Conservation (phyloP, 2,329 filamentous ascomycete genomes). For the Zalaria sp. region DNA sequence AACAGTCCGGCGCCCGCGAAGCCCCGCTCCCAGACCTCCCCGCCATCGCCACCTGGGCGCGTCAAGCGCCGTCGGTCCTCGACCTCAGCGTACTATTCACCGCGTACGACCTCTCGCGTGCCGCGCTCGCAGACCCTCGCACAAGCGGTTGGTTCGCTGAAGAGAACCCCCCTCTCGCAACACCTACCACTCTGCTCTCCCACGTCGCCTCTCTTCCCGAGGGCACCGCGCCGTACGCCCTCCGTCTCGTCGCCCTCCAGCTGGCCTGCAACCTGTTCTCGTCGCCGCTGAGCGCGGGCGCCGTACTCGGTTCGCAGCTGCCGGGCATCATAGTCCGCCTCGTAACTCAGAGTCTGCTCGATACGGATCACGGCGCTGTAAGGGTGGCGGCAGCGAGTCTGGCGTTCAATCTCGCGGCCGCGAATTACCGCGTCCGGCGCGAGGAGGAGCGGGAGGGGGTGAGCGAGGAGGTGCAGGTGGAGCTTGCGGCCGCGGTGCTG, state of each 20-base stretch:
- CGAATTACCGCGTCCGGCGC: slow-evolving; percentile 52
- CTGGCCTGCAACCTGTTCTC: slow-evolving; percentile 76
- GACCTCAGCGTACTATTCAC: slow-evolving; percentile 59
- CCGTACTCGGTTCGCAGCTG: slow-evolving; percentile 9
- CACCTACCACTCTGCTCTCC: slow-evolving; percentile 47
- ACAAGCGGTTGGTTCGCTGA: slow-evolving; percentile 74
- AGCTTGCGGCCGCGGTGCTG: slow-evolving; percentile 65
- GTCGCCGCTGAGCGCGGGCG: slow-evolving; percentile 52
- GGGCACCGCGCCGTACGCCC: slow-evolving; percentile 56
- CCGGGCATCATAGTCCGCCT: slow-evolving; percentile 49
- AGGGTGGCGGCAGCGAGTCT: no score
- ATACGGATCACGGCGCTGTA: slow-evolving; percentile 57
- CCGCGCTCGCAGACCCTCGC: slow-evolving; percentile 62
- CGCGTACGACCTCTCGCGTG: slow-evolving; percentile 70
- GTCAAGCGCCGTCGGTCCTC: slow-evolving; percentile 38
- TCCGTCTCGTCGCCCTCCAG: slow-evolving; percentile 72
- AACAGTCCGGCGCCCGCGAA: slow-evolving; percentile 45
- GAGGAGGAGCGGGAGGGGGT: slow-evolving; percentile 44
- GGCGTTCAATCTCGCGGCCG: slow-evolving; percentile 65
- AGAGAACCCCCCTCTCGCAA: slow-evolving; percentile 45
- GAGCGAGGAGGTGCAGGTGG: slow-evolving; percentile 58
- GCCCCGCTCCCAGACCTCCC: slow-evolving; percentile 57
- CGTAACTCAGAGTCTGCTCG: slow-evolving; percentile 64
- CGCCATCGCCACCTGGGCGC: slow-evolving; percentile 49
- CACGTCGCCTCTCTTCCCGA: slow-evolving; percentile 40